These are phyloP conservation scores for Physocladia obscura DNA, from an alignment of 192 early-diverging fungal species.

Conservation along the genomic window DNA sequence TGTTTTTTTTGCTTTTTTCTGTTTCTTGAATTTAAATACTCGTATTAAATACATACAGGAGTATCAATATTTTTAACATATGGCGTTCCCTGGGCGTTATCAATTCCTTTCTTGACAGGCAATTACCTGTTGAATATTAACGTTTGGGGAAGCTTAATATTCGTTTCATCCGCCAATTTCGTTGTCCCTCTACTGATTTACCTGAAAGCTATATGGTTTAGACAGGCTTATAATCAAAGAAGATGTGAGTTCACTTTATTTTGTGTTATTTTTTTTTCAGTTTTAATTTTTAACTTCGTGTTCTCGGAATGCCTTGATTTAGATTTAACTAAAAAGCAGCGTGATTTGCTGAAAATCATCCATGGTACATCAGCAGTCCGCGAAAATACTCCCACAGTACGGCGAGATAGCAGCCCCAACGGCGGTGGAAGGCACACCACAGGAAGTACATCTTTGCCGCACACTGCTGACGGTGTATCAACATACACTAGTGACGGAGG, in stretches of 20 bases:
- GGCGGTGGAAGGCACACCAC: too few relatives aligned
- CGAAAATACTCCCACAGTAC: too few relatives aligned
- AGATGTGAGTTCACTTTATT: slow-evolving; percentile 10
- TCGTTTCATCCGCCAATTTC: slow-evolving; percentile 49
- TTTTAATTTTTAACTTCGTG: background rate
- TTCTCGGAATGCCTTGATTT: background rate
- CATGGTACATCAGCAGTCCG: too few relatives aligned
- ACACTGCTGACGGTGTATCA: too few relatives aligned
- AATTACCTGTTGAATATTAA: slow-evolving; percentile 29
- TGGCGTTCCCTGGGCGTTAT: slow-evolving; percentile 38
- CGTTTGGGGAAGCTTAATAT: slow-evolving; percentile 43
- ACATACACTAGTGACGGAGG: too few relatives aligned
- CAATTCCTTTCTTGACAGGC: slow-evolving; percentile 38
- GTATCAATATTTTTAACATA: slow-evolving; percentile 25
- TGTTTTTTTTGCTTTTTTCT: background rate
- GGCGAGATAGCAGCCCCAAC: too few relatives aligned
- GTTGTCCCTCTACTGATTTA: slow-evolving; percentile 50
- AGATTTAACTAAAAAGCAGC: slow-evolving; percentile 31
- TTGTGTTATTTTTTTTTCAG: background rate
- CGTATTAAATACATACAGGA: background rate
- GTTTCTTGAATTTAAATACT: background rate
- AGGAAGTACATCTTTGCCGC: too few relatives aligned
- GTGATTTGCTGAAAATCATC: slow-evolving; percentile 22
- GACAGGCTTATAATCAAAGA: slow-evolving; percentile 41
- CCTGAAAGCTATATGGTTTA: slow-evolving; percentile 44